Conservation (phyloP, 495 filamentous ascomycete species). For the Glarea lozoyensis region DNA sequence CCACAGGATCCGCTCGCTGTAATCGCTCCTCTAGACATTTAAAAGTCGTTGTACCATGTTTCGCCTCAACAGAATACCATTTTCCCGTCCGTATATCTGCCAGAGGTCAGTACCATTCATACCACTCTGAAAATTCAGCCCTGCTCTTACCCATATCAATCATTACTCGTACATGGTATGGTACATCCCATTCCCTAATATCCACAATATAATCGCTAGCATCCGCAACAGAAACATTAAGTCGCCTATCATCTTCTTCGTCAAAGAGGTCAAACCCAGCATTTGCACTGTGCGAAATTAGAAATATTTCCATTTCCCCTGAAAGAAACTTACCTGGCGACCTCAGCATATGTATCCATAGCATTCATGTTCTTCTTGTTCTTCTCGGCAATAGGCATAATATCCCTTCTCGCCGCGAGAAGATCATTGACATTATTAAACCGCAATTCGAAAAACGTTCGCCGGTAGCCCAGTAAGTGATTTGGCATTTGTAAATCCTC, state of each 20-base stretch:
- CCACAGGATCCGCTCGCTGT: slow-evolving; percentile 82
- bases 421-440: slow-evolving; percentile 86
- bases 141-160: slow-evolving; percentile 72
- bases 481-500: slow-evolving; percentile 96
- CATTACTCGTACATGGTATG: slow-evolving; percentile 96
- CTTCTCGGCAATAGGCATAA: slow-evolving; percentile 90
- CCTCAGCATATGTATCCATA: slow-evolving; percentile 98
- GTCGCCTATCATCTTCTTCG: slow-evolving; percentile 79
- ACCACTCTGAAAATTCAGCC: not conserved
- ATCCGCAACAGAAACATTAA: slow-evolving; percentile 67
- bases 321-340: slow-evolving; percentile 59
- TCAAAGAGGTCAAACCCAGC: slow-evolving; percentile 95
- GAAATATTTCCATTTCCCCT: slow-evolving; percentile 4
- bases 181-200: slow-evolving; percentile 98
- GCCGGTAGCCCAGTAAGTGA: slow-evolving; percentile 82
- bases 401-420: slow-evolving; percentile 66
- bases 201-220: slow-evolving; percentile 97
- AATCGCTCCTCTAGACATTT: slow-evolving; percentile 82
- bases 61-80: slow-evolving; percentile 94
- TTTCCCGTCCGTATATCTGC: slow-evolving; percentile 89
- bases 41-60: slow-evolving; percentile 77
- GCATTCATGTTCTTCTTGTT: slow-evolving; percentile 91
- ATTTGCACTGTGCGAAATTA: slow-evolving; percentile 49
- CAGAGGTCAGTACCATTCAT: slow-evolving; percentile 10
- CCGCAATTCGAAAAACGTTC: slow-evolving; percentile 73